Percentiles rank a stretch among this genome's conserved stretches.
Evolutionary conservation across 1,139 yeast species (phyloP).

Genomic region (Casaregolazyma suthepensis): DNA sequence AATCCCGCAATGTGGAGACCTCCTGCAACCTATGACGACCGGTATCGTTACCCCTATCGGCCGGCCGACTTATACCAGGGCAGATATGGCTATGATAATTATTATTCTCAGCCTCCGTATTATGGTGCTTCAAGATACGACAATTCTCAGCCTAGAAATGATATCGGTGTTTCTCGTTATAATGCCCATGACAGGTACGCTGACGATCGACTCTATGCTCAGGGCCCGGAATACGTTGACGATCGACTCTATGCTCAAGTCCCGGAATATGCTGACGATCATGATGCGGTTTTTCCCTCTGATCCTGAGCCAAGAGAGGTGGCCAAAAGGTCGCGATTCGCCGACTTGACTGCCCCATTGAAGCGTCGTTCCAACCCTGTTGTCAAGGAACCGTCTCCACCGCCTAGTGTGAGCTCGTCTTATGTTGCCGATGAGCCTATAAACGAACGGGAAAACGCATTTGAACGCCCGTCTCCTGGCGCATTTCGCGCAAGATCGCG

Average conservation of each 20-base stretch:
- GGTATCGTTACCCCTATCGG: neutral
- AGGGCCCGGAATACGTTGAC: neutral
- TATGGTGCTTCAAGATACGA: neutral
- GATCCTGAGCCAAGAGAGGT: neutral
- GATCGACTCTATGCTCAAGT: neutral
- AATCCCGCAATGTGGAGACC: constrained; percentile 4
- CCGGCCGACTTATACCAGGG: neutral
- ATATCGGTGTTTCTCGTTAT: neutral
- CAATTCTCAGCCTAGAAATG: neutral
- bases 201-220: neutral
- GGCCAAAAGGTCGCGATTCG: neutral
- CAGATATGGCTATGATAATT: neutral
- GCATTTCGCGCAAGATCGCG: neutral
- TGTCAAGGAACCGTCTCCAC: neutral
- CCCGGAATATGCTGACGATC: neutral
- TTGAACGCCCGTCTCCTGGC: constrained; percentile 1
- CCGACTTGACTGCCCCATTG: neutral
- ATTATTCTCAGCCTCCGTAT: neutral
- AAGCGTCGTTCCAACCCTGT: neutral
- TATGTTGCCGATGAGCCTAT: neutral
- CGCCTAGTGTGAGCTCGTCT: neutral
- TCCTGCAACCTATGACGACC: neutral
- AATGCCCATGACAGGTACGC: neutral
- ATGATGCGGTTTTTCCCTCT: neutral
- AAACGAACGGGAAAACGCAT: constrained; percentile 5